A percentile compares a stretch with the other conserved stretches of the same genome.
These are phyloP conservation scores for Metschnikowia lunata DNA, from an alignment of 805 yeast genomes.

Conservation along the genomic window DNA sequence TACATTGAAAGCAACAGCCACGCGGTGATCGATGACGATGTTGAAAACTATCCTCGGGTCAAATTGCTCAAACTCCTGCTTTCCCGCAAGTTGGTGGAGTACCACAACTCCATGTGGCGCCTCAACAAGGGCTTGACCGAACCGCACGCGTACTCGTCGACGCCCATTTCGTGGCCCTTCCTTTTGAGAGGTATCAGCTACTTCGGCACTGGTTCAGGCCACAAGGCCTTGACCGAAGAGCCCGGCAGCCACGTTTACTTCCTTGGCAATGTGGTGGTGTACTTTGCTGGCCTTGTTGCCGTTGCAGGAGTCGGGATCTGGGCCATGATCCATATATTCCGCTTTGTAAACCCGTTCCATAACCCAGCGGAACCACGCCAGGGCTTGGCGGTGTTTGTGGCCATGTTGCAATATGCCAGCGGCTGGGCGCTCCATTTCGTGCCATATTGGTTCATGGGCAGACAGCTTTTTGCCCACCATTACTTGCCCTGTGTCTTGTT, in stretches of 20 bases:
- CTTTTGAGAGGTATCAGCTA: constrained; percentile 55
- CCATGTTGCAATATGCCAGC: constrained; percentile 35
- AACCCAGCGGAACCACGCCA: constrained; percentile 13
- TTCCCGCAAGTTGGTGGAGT: constrained; percentile 48
- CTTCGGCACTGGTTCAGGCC: constrained; percentile 38
- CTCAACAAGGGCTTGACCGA: constrained; percentile 45
- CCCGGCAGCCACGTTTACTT: constrained; percentile 44
- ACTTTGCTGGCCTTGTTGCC: constrained; percentile 42
- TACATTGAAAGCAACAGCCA: constrained; percentile 62
- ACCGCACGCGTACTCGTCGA: constrained; percentile 46
- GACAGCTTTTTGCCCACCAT: constrained; percentile 41
- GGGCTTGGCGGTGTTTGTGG: constrained; percentile 16
- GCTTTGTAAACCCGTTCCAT: constrained; percentile 30
- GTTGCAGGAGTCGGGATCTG: constrained; percentile 25
- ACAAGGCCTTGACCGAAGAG: constrained; percentile 23
- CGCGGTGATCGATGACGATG: constrained; percentile 37
- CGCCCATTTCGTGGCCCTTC: constrained; percentile 53
- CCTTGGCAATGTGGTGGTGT: constrained; percentile 60
- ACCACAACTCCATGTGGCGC: constrained; percentile 54
- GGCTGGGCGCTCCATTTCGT: constrained; percentile 58
- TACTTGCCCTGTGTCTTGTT: constrained; percentile 51
- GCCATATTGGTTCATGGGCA: constrained; percentile 47
- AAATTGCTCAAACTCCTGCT: constrained; percentile 36
- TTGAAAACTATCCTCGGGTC: constrained; percentile 18
- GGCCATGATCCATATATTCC: constrained; percentile 19